Evolutionary conservation across 257 asterid genomes (phyloP).

Genomic region (Linderniella brevidens): DNA sequence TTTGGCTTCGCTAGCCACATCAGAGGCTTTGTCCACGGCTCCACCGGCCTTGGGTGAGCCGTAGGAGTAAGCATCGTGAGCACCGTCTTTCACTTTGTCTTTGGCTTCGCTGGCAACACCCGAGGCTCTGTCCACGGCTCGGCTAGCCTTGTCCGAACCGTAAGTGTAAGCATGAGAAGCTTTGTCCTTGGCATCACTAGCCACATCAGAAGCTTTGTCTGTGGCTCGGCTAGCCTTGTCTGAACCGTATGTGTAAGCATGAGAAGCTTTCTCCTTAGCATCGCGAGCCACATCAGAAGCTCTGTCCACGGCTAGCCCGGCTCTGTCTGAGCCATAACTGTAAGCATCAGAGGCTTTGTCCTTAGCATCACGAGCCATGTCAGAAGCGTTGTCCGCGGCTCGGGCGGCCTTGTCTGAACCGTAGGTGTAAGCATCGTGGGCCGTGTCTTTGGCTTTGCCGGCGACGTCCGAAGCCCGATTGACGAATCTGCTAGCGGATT

Average conservation of each 20-base stretch:
- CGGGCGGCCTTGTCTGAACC: constrained; percentile 8
- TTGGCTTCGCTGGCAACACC: too few relatives aligned
- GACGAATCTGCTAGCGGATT: constrained; percentile 1
- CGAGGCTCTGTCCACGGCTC: too few relatives aligned
- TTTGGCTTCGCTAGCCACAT: constrained; percentile 12
- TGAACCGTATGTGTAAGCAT: too few relatives aligned
- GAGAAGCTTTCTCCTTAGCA: too few relatives aligned
- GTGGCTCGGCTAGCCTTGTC: too few relatives aligned
- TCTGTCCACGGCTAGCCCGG: not conserved
- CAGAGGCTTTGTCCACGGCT: constrained; percentile 12
- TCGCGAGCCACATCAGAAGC: too few relatives aligned
- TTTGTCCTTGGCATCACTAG: not conserved
- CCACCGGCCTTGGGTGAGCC: constrained; percentile 6
- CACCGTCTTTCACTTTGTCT: constrained; percentile 11
- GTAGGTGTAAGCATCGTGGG: constrained; percentile 9
- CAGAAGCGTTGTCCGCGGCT: too few relatives aligned
- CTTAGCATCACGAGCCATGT: not conserved
- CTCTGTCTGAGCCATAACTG: constrained; percentile 4
- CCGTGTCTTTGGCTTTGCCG: constrained; percentile 8
- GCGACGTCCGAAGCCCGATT: constrained; percentile 8
- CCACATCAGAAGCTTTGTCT: too few relatives aligned
- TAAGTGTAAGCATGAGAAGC: too few relatives aligned
- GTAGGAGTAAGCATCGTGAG: not conserved
- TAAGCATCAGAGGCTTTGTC: constrained; percentile 5
- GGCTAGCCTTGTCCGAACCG: too few relatives aligned